Evolutionary conservation across 805 yeast species (phyloP), one percentile per base, ranked within the genome.

Genomic region (Hanseniaspora occidentalis): DNA sequence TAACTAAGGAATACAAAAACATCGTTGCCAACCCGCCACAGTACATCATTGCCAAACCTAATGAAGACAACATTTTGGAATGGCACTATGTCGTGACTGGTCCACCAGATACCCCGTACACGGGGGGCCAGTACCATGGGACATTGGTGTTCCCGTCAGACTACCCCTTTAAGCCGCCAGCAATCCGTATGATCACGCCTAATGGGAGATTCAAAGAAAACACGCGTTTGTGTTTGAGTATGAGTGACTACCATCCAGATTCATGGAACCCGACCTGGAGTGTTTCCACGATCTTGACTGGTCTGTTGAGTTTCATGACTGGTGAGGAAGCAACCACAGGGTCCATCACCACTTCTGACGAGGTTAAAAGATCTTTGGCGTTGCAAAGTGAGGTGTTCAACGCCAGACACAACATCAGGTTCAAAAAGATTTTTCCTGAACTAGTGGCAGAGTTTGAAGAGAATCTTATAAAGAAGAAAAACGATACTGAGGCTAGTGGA

Each of bases 251-350:
- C 58, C 97, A 88, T 51, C 96, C 95, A 3, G 92, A 86, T 57
- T 66, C 81, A 1, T 88, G 97, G 97, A 86, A 88, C 58, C 96
- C 97, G 1, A 85, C 94, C 6, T 88, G 96, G 96, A 77, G 86
- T 35, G 96, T 88, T 20, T 68, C 84, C 25, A 86, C 96, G 0
- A 88, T 88, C 17, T 67, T 88, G 50, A 83, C 78, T 9, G 97
- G 96, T 0, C 64, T 88, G 27, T 65, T 88, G 48, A 84, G 95
- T 56, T 88, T 88, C 53, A 88, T 88, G 97, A 84, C 94, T 1
- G 79, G 92, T 8, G 73, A 74, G 44, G 96, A 88, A 49, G 63
- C 71, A 20, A 84, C 96, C 2, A 79, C 95, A 0, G 96, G 96
- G 0, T 77, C 89, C 7, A 75, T 86, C 10, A 64, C 60, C 7